Evolutionary conservation across 352 stramenopile genomes (phyloP).

Genomic region (Phytophthora pinifolia): DNA sequence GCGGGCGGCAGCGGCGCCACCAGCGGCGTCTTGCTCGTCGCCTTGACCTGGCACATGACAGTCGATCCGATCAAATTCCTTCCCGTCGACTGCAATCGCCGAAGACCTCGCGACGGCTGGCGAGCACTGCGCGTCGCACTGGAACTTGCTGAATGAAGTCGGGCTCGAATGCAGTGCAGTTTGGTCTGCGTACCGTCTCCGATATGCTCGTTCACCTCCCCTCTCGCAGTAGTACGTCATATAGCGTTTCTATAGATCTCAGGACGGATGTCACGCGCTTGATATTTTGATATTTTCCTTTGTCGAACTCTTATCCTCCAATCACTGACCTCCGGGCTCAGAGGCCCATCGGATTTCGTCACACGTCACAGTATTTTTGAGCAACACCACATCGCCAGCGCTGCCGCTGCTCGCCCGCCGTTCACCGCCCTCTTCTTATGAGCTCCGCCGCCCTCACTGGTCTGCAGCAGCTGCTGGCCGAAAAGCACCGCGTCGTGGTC

Average conservation of each 20-base stretch:
- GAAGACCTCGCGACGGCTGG: background rate
- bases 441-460: conserved; percentile 28
- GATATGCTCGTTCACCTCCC: conserved; percentile 22
- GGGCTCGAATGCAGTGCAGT: background rate
- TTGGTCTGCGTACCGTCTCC: conserved; percentile 7
- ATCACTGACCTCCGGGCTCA: conserved; percentile 1
- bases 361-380: conserved; percentile 26
- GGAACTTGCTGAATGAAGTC: conserved; percentile 28
- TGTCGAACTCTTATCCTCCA: conserved; percentile 13
- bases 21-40: conserved; percentile 31
- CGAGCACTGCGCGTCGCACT: background rate
- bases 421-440: conserved; percentile 7
- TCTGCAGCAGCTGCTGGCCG: conserved; percentile 34
- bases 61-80: background rate
- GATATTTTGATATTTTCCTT: too few relatives aligned
- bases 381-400: background rate
- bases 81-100: background rate
- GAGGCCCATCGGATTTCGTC: conserved; percentile 16
- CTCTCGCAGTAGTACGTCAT: too few relatives aligned
- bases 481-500: conserved; percentile 45
- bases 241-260: background rate
- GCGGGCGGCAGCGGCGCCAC: conserved; percentile 7
- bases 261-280: conserved; percentile 19
- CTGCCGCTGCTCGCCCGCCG: background rate
- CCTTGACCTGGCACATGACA: conserved; percentile 30